Evolutionary conservation across 2,329 filamentous ascomycete species (phyloP).

Genomic region (Arthroderma sp.): DNA sequence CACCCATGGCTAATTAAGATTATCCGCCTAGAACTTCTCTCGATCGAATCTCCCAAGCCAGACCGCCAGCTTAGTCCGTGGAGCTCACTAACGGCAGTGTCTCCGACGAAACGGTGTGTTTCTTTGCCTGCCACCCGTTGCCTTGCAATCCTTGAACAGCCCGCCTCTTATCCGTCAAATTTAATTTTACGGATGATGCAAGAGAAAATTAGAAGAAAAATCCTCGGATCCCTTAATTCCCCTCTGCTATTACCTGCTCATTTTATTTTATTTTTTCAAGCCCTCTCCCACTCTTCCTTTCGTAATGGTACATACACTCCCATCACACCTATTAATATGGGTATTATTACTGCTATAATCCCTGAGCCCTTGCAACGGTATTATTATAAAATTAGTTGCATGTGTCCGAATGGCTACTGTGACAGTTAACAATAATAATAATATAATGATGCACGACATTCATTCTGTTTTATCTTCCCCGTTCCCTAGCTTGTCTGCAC

Average conservation of each 20-base stretch:
- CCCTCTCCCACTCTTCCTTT: not conserved
- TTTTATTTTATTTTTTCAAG: slow-evolving; percentile 2
- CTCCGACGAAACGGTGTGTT: slow-evolving; percentile 7
- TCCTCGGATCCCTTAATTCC: not conserved
- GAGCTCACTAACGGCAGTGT: slow-evolving; percentile 7
- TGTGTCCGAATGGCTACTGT: slow-evolving; percentile 4
- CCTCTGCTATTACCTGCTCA: not conserved
- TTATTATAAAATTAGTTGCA: slow-evolving; percentile 3
- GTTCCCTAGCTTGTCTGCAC: slow-evolving; percentile 4
- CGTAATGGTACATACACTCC: not conserved
- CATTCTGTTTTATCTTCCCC: slow-evolving; percentile 1
- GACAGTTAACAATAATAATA: slow-evolving; percentile 10
- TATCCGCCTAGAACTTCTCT: slow-evolving; percentile 4
- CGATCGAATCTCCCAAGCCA: slow-evolving; percentile 7
- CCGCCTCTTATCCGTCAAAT: not conserved
- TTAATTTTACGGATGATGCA: slow-evolving; percentile 2
- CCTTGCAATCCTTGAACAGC: slow-evolving; percentile 1
- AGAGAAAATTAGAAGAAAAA: too few relatives aligned
- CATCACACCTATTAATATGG: not conserved
- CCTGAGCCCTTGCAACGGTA: not conserved
- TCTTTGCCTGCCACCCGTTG: slow-evolving; percentile 6
- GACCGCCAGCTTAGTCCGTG: slow-evolving; percentile 6
- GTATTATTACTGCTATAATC: slow-evolving; percentile 3
- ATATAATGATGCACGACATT: slow-evolving; percentile 7
- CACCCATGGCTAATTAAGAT: slow-evolving; percentile 4